Evolutionary conservation across 1,139 yeast species (phyloP), one percentile per base, ranked within the genome.

Genomic region (Hyphopichia buzzinii): DNA sequence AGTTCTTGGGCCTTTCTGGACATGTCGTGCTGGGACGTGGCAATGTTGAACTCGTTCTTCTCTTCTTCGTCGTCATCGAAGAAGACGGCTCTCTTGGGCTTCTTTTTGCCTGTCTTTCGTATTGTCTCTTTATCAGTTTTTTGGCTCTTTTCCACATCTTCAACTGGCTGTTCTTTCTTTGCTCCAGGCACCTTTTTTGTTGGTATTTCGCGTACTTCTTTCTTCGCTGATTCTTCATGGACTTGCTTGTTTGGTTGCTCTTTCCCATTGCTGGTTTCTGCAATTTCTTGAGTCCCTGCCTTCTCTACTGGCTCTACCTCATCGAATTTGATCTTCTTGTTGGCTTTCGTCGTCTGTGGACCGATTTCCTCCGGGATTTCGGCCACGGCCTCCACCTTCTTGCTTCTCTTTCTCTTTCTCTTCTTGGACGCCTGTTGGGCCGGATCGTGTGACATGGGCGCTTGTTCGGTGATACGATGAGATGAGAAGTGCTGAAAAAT

Each of bases 1-100:
- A 87, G 66, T 10, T 62, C 60, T 15, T 47, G 46, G 0, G 90
- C 79, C 38, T 62, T 68, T n/a, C 57, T 49, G 27, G 58, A 52
- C 24, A 79, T 49, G 23, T 58, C 55, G 3, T 38, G 33, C 10
- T 42, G 34, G 16, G 52, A 23, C 12, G 30, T 15, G 7, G 25
- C 17, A 15, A 27, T 19, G 15, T 7, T 21, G 26, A 26, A 33
- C 54, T 66, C 32, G 12, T 63, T 67, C 17, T 59, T 67, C 12
- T 54, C 59, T 3, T 53, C 57, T 5, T 49, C 52, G 4, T 49
- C 52, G 17, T 49, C 49, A 19, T 54, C 58, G 22, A 33, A 36
- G 32, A 43, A 54, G 24, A 49, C 39, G 8, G 35, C 17, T 33
- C 24, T 38, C 29, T 31, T 29, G 17, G 23, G 23, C 24, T 40